Evolutionary conservation across 2,329 filamentous ascomycete species (phyloP), one percentile per base, ranked within the genome.

Genomic region (Xylariaceae sp.): DNA sequence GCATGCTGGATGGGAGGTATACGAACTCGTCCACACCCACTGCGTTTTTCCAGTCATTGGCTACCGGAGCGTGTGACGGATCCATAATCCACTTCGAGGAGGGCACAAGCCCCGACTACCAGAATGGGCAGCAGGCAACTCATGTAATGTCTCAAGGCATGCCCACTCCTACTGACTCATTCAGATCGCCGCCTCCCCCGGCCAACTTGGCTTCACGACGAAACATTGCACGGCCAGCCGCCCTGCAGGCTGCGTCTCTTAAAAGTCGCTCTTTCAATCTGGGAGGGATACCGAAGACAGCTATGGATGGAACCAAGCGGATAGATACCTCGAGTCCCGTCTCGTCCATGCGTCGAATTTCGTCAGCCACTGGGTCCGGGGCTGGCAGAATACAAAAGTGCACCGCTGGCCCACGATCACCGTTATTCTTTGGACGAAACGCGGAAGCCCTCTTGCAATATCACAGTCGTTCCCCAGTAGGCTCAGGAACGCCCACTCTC

Each of bases 161-260:
- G 45, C 58, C 59, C 22, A 62, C 56, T 14, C 56, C 67, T 5
- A 58, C 61, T 2, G 67, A 70, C 42, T 62, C 71, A 27, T 68
- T 78, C 59, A 75, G 71, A 57, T 78, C 77, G 1, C 72, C 77
- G 0, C 73, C 76, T 11, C 71, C 72, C 10, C 71, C 73, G 0
- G 69, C 77, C 47, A 78, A 81, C 56, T 77, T 82, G 52, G 79
- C 78, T 14, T 74, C 73, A 15, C 73, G 80, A 41, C 72, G 80
- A 45, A 76, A 75, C 53, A 71, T 70, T 47, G 74, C 77, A 45
- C 72, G 71, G 3, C 74, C 75, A 1, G 70, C 77, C 27, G 71
- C 75, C 30, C 67, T 81, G n/a, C 71, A 73, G 27, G 69, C 76
- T 38, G 66, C 66, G 10, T 70, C 74, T 9, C 64, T 75, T 17